These are phyloP conservation scores for Eucalyptus tenuipes DNA, from an alignment of 345 rosid species.

Conservation along the genomic window DNA sequence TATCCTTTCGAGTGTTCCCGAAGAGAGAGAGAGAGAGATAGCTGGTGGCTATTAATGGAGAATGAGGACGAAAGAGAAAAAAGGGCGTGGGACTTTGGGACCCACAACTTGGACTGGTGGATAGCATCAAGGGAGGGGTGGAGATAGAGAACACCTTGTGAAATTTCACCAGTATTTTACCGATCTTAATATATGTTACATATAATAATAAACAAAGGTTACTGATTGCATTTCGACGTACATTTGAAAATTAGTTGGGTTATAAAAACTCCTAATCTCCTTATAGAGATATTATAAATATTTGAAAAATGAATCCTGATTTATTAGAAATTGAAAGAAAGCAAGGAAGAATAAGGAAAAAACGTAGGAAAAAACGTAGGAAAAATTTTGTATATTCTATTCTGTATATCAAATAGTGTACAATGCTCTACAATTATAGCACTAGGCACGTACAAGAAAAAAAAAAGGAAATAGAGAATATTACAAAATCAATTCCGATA, in stretches of 20 bases:
- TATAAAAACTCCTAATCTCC: not conserved
- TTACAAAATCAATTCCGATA: too few species aligned
- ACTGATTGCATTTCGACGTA: not conserved
- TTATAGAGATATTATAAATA: not conserved
- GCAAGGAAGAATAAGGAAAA: too few species aligned
- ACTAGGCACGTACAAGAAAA: too few species aligned
- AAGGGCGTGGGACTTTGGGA: not conserved
- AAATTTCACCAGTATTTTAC: not conserved
- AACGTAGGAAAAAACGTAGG: too few species aligned
- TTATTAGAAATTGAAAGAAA: not conserved
- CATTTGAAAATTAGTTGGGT: not conserved
- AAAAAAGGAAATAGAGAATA: too few species aligned
- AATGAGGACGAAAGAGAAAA: not conserved
- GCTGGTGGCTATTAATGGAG: not conserved
- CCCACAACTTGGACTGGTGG: not conserved
- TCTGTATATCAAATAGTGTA: too few species aligned
- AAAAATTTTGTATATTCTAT: too few species aligned
- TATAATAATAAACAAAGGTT: not conserved
- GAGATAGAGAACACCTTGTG: accelerated
- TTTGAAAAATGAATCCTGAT: not conserved
- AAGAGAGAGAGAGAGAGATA: not conserved
- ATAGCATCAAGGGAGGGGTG: too few species aligned
- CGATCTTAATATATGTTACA: not conserved
- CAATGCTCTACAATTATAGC: too few species aligned
- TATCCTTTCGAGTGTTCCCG: not conserved